A percentile compares a stretch with the other conserved stretches of the same genome.
Conservation (phyloP, 2,329 filamentous ascomycete genomes). For the Metarhizium guizhouense region DNA sequence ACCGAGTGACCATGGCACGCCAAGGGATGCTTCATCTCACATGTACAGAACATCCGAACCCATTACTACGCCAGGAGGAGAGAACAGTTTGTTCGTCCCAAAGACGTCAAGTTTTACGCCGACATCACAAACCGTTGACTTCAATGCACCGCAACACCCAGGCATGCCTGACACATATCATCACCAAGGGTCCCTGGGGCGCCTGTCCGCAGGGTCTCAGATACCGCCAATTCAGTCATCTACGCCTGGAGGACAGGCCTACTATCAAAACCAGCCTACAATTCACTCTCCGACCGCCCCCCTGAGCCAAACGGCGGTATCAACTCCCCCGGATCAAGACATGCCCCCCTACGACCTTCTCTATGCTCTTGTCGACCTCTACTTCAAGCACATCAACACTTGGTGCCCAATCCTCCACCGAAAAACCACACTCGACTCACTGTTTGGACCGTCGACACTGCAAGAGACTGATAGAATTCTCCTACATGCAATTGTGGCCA, state of each 20-base stretch:
- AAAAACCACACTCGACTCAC: constrained; percentile 67
- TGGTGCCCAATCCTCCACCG: constrained; percentile 90
- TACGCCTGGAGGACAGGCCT: constrained; percentile 37
- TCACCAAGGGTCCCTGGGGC: constrained; percentile 30
- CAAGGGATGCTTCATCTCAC: constrained; percentile 32
- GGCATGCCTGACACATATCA: constrained; percentile 41
- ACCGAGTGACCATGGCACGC: constrained; percentile 48
- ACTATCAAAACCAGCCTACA: constrained; percentile 23
- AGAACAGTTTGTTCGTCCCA: constrained; percentile 51
- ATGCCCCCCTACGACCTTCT: constrained; percentile 67
- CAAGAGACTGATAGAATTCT: constrained; percentile 77
- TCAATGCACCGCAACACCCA: constrained; percentile 37
- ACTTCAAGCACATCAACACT: constrained; percentile 72
- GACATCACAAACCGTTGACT: constrained; percentile 39
- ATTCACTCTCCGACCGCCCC: not conserved
- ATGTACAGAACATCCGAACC: constrained; percentile 43
- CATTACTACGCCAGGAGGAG: constrained; percentile 44
- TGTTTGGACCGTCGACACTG: constrained; percentile 69
- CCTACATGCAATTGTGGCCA: constrained; percentile 81
- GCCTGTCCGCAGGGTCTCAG: constrained; percentile 29
- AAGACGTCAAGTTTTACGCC: constrained; percentile 44
- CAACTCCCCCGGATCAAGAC: constrained; percentile 43
- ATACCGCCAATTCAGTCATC: constrained; percentile 27
- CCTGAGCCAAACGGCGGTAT: constrained; percentile 31
- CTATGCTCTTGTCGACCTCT: constrained; percentile 64